phyloP scores from a whole-genome alignment of 208 protist species.

The Crithidia thermophila region DNA sequence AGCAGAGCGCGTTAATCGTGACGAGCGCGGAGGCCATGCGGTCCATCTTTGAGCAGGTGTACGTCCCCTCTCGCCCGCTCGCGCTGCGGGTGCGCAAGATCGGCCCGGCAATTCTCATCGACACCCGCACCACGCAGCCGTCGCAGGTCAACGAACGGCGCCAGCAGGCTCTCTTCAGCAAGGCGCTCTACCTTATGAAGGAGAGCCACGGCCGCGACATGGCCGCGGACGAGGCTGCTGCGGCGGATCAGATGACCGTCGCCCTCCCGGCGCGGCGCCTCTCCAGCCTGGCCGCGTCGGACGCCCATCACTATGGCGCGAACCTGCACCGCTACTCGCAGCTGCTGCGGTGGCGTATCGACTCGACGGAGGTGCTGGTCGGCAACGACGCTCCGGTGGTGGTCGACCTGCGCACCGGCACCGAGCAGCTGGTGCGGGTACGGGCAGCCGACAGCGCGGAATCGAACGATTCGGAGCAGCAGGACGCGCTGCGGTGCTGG shows the following conservation, averaged over 20 bases:
- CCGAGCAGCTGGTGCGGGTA: slow-evolving; percentile 68
- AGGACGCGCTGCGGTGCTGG: slow-evolving; percentile 69
- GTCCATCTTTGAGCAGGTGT: slow-evolving; percentile 68
- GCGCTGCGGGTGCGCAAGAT: slow-evolving; percentile 63
- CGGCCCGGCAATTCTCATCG: slow-evolving; percentile 71
- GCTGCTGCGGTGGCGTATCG: slow-evolving; percentile 76
- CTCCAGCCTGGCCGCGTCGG: slow-evolving; percentile 19
- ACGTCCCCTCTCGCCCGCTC: slow-evolving; percentile 51
- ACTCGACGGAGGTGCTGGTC: slow-evolving; percentile 70
- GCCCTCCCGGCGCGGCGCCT: slow-evolving; percentile 27
- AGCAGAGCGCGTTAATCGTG: slow-evolving; percentile 59
- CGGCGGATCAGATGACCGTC: slow-evolving; percentile 16
- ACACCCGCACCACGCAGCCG: slow-evolving; percentile 42
- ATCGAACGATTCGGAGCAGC: slow-evolving; percentile 41
- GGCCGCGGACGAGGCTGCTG: neutral
- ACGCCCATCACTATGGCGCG: slow-evolving; percentile 15
- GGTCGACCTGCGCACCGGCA: slow-evolving; percentile 62
- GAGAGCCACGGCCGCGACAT: slow-evolving; percentile 27
- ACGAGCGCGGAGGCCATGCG: slow-evolving; percentile 76
- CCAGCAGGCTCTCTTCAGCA: slow-evolving; percentile 66
- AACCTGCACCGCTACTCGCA: slow-evolving; percentile 59
- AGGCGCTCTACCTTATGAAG: slow-evolving; percentile 79
- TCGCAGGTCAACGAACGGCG: slow-evolving; percentile 59
- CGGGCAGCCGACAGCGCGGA: slow-evolving; percentile 34
- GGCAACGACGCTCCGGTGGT: slow-evolving; percentile 83